Base-by-base conservation (phyloP, 179 eudicot genomes). In the Actinidia polygama region DNA sequence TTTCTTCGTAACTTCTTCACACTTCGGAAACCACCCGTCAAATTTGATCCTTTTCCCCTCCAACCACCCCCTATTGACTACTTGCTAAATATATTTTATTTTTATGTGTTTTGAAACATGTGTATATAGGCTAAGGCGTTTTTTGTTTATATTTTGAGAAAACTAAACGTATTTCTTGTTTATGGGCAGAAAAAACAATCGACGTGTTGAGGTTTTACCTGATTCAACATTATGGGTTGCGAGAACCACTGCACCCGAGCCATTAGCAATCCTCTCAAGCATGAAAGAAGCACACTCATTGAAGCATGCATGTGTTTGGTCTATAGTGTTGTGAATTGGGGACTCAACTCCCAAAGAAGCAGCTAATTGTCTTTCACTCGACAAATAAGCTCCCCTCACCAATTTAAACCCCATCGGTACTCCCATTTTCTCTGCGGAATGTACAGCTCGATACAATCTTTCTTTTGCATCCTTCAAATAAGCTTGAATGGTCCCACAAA, bases 331-430 rank as follows among this genome's bases (percentile, higher is more conserved):
- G 54, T 95, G 99, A 71, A 97, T 89, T 9, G 99, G 98, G 12
- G 98, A 94, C 15, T 94, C 91, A 21, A 85, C 91, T 70, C 96
- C 98, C 73, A 94, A 78, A 8, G 91, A 88, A 59, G 69, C 3
- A 73, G 99, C 99, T 85, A 92, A 66, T 36, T 84, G 83, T 14
- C 85, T 88, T 55, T 97, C 98, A 66, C 90, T 90, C 10, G 94
- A 84, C 96, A 97, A 90, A 64, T 97, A 97, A 55, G 99, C 99
- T 9, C 99, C 99, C 53, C 99, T 91, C 67, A 97, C 98, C 47
- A 97, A 77, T 86, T 95, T 97, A 84, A 92, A 88, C 80, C 99
- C 98, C 75, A 97, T 54, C 0, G 94, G 94, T 72, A 93, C 84
- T 0, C 95, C 93, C 91, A 95, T 87, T 67, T 90, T 88, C 23